phyloP scores from a whole-genome alignment of 441 rosid genomes.

The Adansonia rubrostipa region DNA sequence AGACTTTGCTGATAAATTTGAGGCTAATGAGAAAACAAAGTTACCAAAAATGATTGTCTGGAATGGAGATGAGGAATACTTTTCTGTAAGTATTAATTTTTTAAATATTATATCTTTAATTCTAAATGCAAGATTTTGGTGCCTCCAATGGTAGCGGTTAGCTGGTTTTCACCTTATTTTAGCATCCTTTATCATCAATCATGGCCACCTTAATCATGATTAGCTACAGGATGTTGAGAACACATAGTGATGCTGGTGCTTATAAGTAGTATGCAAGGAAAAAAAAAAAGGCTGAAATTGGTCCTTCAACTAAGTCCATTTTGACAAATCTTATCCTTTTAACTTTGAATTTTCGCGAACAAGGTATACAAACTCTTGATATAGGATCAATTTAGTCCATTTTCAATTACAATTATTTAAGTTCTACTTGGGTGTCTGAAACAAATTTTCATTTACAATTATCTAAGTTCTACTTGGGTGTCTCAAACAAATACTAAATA shows the following conservation, averaged over 20 bases:
- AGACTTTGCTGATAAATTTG: conserved; percentile 79
- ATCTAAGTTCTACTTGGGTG: too few relatives aligned
- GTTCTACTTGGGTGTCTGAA: background rate
- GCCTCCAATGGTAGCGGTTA: background rate
- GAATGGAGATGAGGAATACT: conserved; percentile 78
- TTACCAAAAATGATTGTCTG: conserved; percentile 86
- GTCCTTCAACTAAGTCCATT: background rate
- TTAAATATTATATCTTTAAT: conserved; percentile 8
- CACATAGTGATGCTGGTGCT: background rate
- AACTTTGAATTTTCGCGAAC: background rate
- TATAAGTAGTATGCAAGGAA: background rate
- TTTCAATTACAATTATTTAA: background rate
- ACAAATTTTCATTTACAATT: background rate
- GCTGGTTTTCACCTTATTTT: conserved; percentile 1
- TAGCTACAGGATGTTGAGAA: background rate
- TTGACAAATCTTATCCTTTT: background rate
- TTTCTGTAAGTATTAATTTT: conserved; percentile 52
- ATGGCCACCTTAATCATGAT: background rate
- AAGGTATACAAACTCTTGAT: background rate
- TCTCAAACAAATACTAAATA: background rate
- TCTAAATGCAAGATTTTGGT: conserved; percentile 17
- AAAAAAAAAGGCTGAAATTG: background rate
- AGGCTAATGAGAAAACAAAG: conserved; percentile 48
- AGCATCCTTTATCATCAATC: background rate
- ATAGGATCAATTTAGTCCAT: background rate